Evolutionary conservation across 176 grass and related monocot genomes (phyloP), one percentile per base, ranked within the genome.

Genomic region (Aegilops speltoides): DNA sequence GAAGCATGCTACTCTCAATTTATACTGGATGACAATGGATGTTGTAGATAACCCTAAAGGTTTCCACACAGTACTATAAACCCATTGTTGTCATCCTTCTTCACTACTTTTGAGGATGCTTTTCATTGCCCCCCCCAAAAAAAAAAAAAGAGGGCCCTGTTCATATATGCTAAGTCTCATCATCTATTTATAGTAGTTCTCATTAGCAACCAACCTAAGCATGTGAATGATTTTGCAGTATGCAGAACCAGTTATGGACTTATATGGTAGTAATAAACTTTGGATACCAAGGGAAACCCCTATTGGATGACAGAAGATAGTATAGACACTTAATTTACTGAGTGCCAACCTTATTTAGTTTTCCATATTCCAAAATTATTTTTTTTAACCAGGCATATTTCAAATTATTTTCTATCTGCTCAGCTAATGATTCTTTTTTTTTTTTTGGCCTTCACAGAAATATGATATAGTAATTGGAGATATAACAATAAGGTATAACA

Each of bases 401-500:
- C 52, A 74, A 73, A 74, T 25, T 45, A 13, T 14, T 73, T 26
- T 74, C 22, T 75, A 25, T 75, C 38, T 48, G 72, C 41, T 75
- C 72, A 29, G 71, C 41, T 75, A 50, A 75, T 2, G 3, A 25
- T 28, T 29, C 41, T 4, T 46, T 75, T 48, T 19, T 4, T 46
- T 75, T 48, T 19, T 45, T 11, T 1, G 43, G 45, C 1, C 8
- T 10, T 82, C 62, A 28, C 38, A 93, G 88, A 90, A 26, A 16
- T 93, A 90, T 29, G 92, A 88, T 46, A 86, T 79, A 33, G 92
- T 62, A 52, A 86, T 88, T 67, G 85, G 80, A 7, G 91, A 90
- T 3, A 78, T 90, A 61, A 90, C 91, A 8, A 93, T 93, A 61
- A 86, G 64, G 24, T 43, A 73, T 17, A 86, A 86, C 3, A 46